Evolutionary conservation across 768 basidiomycete species (phyloP).

Genomic region (Xerocomellus chrysenteron): DNA sequence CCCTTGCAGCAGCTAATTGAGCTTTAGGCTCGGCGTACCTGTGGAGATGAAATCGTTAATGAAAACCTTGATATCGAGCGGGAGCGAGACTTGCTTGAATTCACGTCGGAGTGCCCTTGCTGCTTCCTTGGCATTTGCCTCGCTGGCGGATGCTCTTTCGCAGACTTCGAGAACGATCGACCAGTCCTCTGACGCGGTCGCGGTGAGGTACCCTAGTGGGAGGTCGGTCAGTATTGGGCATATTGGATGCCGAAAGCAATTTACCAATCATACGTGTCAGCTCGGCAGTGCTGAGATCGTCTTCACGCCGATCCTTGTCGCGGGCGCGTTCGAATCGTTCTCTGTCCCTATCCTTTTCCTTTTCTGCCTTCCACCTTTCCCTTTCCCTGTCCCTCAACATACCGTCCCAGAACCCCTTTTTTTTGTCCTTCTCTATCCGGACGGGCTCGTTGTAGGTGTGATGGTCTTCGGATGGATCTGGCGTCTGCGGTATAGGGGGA

Average conservation of each 20-base stretch:
- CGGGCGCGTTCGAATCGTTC: constrained; percentile 31
- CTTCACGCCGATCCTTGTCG: constrained; percentile 33
- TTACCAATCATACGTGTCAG: constrained; percentile 73
- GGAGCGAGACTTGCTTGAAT: constrained; percentile 61
- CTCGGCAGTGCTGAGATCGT: constrained; percentile 50
- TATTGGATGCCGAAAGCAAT: constrained; percentile 4
- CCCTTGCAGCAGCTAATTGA: constrained; percentile 75
- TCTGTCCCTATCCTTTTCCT: constrained; percentile 39
- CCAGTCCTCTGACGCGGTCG: constrained; percentile 82
- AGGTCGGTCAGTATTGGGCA: neutral
- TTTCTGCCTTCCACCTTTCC: constrained; percentile 32
- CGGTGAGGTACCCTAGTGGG: constrained; percentile 65
- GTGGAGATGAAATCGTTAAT: constrained; percentile 4
- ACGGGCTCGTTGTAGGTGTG: constrained; percentile 20
- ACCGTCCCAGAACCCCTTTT: constrained; percentile 54
- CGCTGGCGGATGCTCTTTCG: constrained; percentile 73
- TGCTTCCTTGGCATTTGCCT: constrained; percentile 79
- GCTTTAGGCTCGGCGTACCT: constrained; percentile 76
- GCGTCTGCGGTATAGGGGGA: constrained; percentile 9
- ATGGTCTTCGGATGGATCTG: constrained; percentile 34
- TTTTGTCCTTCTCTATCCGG: constrained; percentile 43
- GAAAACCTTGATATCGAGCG: constrained; percentile 3
- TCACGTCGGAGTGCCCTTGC: constrained; percentile 78
- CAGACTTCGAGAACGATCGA: constrained; percentile 80
- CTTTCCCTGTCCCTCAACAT: constrained; percentile 36